Percentiles rank a stretch among this genome's conserved stretches.
Evolutionary conservation across 805 yeast species (phyloP).

Genomic region (Wickerhamiella cacticola): DNA sequence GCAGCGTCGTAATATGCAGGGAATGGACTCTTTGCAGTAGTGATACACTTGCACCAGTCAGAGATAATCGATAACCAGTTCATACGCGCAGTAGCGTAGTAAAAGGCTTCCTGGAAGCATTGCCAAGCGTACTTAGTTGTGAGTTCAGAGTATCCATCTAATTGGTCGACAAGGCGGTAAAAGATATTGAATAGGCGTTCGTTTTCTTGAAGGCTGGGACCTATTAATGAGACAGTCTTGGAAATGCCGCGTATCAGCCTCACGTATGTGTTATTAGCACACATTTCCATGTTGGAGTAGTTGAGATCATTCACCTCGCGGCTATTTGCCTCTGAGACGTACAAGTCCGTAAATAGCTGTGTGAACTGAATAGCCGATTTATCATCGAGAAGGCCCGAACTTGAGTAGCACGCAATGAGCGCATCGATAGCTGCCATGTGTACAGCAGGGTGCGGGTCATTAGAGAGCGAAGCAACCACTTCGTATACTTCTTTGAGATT

Average conservation of each 20-base stretch:
- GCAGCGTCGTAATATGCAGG: slow-evolving; percentile 29
- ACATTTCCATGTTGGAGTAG: slow-evolving; percentile 40
- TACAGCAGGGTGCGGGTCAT: slow-evolving; percentile 78
- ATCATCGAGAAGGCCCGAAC: slow-evolving; percentile 39
- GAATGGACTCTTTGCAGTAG: background rate
- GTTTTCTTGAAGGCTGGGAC: slow-evolving; percentile 40
- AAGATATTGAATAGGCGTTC: slow-evolving; percentile 18
- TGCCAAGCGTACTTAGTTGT: slow-evolving; percentile 23
- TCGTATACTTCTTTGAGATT: background rate
- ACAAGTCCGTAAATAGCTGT: slow-evolving; percentile 31
- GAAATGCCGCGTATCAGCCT: slow-evolving; percentile 1
- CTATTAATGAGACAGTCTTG: slow-evolving; percentile 27
- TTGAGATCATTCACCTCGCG: slow-evolving; percentile 34
- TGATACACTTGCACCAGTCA: slow-evolving; percentile 17
- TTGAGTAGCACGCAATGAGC: slow-evolving; percentile 42
- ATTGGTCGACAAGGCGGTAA: slow-evolving; percentile 29
- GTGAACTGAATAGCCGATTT: slow-evolving; percentile 37
- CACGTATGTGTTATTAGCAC: background rate
- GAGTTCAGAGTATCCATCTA: slow-evolving; percentile 27
- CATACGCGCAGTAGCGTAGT: slow-evolving; percentile 19
- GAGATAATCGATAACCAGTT: slow-evolving; percentile 17
- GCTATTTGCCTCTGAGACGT: slow-evolving; percentile 41
- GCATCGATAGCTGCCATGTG: slow-evolving; percentile 62
- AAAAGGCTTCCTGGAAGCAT: slow-evolving; percentile 20
- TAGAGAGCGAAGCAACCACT: slow-evolving; percentile 37